These are phyloP conservation scores for Isatis tinctoria DNA, from an alignment of 345 rosid species.

Conservation along the genomic window DNA sequence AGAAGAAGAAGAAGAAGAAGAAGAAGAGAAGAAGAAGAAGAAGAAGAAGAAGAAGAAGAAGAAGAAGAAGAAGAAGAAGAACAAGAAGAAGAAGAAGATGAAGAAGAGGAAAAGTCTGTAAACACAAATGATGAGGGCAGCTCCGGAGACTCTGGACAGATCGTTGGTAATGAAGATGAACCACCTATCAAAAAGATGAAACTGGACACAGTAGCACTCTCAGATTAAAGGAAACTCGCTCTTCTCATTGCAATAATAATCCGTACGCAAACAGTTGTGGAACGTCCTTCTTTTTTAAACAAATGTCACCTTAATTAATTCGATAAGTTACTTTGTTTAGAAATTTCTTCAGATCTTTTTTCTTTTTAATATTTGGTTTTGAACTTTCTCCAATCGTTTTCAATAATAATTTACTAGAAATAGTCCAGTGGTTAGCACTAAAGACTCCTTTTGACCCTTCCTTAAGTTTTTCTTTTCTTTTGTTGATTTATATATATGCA, in stretches of 20 bases:
- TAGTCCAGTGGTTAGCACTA: conserved; percentile 16
- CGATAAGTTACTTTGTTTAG: not conserved
- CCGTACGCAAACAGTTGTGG: not conserved
- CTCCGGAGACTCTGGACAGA: not conserved
- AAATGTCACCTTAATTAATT: not conserved
- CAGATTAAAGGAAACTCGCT: not conserved
- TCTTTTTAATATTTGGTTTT: not conserved
- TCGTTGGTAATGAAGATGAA: not conserved
- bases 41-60: too few relatives aligned
- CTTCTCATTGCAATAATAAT: not conserved
- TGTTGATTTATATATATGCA: conserved; percentile 1
- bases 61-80: not conserved
- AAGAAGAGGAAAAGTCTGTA: too few relatives aligned
- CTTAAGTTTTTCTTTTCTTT: not conserved
- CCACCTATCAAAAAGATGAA: not conserved
- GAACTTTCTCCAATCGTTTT: not conserved
- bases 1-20: not conserved
- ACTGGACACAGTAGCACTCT: not conserved
- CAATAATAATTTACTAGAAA: not conserved
- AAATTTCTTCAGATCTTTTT: not conserved
- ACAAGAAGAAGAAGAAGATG: not conserved
- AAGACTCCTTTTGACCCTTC: not conserved
- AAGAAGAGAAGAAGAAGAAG: not conserved
- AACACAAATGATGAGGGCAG: too few relatives aligned
- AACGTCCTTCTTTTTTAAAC: not conserved